Base-by-base conservation (phyloP, 345 rosid genomes). In the Corchorus capsularis region DNA sequence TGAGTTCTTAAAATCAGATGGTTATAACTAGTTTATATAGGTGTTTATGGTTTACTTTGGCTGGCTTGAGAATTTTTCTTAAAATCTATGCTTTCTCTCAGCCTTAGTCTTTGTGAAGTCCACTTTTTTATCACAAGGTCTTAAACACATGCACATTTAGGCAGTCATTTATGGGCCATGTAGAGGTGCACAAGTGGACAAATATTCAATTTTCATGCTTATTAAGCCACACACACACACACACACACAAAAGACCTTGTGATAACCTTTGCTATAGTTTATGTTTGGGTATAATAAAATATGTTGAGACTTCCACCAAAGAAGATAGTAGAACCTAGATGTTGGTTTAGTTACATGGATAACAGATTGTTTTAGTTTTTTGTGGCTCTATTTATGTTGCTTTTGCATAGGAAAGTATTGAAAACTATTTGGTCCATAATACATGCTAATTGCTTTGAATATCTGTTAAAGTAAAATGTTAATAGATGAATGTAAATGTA, bases 281-380 rank as follows among this genome's bases (percentile, higher is more conserved):
- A 72, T 16, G 2, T 41, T 43, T 72, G 4, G 19, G 3, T 8
- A 0, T 3, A 32, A 17, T 50, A 4, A 15, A 69, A 27, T 27
- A 69, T 49, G 57, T 9, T 49, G 72, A 39, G 69, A 68, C 71
- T 67, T 67, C 5, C 45, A 69, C 59, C 72, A 50, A 49, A 50
- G 59, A 49, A 16, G 12, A 17, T 15, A 7, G 60, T 53, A 53
- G 60, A 53, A 37, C 61, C 47, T 70, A 16, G 46, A 1, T 35
- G 20, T 60, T 73, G 55, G 43, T 61, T 46, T 16, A 73, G 45
- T 46, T 59, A 22, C 32, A 45, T 46, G 57, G 22, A 59, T 57
- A 17, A 39, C 45, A 37, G 13, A 9, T 59, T 59, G 49, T 35
- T 32, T 49, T 39, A 39, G 1, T 3, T 39, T 62, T 16, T 17